Evolutionary conservation across 805 yeast species (phyloP).

Genomic region (Nakazawaea wickerhamii): DNA sequence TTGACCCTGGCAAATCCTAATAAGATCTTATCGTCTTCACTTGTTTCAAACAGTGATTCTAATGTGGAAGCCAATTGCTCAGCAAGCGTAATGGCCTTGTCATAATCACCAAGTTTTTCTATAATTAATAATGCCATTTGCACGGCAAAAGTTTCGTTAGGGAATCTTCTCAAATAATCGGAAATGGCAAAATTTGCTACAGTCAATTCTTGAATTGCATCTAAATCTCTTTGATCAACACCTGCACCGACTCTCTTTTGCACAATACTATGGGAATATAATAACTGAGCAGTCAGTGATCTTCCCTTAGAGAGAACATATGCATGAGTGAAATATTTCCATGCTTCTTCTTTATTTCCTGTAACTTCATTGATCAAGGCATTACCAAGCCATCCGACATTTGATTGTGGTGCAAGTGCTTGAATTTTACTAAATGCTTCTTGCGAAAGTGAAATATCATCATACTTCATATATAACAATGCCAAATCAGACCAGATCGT

Average conservation of each 20-base stretch:
- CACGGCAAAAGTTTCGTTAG: slow-evolving; percentile 53
- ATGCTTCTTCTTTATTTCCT: slow-evolving; percentile 48
- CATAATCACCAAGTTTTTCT: slow-evolving; percentile 68
- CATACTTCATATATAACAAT: slow-evolving; percentile 59
- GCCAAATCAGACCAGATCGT: slow-evolving; percentile 80
- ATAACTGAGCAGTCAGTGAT: slow-evolving; percentile 60
- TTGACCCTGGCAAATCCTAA: slow-evolving; percentile 52
- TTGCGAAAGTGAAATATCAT: slow-evolving; percentile 67
- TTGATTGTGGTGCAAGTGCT: slow-evolving; percentile 71
- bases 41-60: slow-evolving; percentile 51
- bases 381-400: slow-evolving; percentile 81
- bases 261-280: slow-evolving; percentile 61
- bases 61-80: slow-evolving; percentile 39
- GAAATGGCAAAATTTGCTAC: slow-evolving; percentile 64
- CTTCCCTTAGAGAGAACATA: slow-evolving; percentile 71
- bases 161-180: slow-evolving; percentile 56
- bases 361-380: slow-evolving; percentile 55
- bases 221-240: slow-evolving; percentile 49
- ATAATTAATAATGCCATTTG: slow-evolving; percentile 48
- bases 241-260: slow-evolving; percentile 37
- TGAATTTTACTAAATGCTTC: slow-evolving; percentile 71
- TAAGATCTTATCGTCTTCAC: slow-evolving; percentile 44
- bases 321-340: slow-evolving; percentile 68
- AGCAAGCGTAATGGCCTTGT: slow-evolving; percentile 45
- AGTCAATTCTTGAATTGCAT: slow-evolving; percentile 57